phyloP scores from a whole-genome alignment of 179 eudicot species.

The Nepenthes alata region DNA sequence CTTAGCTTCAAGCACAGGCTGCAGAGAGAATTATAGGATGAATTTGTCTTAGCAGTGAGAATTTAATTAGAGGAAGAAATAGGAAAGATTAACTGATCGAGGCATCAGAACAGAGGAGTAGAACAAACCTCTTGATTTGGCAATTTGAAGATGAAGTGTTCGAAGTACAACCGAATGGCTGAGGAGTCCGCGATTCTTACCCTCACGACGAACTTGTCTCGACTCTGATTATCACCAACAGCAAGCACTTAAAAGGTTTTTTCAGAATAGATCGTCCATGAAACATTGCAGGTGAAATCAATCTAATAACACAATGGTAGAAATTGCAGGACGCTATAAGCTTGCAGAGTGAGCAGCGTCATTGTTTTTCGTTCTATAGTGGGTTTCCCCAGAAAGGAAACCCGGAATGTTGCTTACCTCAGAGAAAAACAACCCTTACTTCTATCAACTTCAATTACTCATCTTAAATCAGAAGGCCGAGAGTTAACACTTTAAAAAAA shows the following conservation, averaged over 20 bases:
- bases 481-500: too few relatives aligned
- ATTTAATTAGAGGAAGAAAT: background rate
- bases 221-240: conserved; percentile 40
- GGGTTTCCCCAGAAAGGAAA: too few relatives aligned
- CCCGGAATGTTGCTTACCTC: too few relatives aligned
- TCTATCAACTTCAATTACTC: too few relatives aligned
- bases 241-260: background rate
- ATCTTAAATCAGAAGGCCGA: too few relatives aligned
- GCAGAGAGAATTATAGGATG: conserved; percentile 15
- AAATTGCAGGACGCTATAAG: background rate
- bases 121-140: conserved; percentile 57
- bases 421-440: too few relatives aligned
- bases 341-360: background rate
- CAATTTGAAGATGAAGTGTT: conserved; percentile 68
- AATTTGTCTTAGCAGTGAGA: background rate
- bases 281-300: too few relatives aligned
- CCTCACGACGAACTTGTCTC: conserved; percentile 68
- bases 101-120: background rate
- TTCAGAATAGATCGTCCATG: too few relatives aligned
- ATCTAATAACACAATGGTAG: too few relatives aligned
- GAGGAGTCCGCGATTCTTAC: conserved; percentile 60
- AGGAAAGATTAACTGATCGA: background rate
- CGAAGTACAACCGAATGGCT: conserved; percentile 67
- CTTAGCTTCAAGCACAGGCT: conserved; percentile 78
- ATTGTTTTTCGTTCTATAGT: too few relatives aligned